Evolutionary conservation across 2,329 filamentous ascomycete species (phyloP), one percentile per base, ranked within the genome.

Genomic region (Epichloe festucae): DNA sequence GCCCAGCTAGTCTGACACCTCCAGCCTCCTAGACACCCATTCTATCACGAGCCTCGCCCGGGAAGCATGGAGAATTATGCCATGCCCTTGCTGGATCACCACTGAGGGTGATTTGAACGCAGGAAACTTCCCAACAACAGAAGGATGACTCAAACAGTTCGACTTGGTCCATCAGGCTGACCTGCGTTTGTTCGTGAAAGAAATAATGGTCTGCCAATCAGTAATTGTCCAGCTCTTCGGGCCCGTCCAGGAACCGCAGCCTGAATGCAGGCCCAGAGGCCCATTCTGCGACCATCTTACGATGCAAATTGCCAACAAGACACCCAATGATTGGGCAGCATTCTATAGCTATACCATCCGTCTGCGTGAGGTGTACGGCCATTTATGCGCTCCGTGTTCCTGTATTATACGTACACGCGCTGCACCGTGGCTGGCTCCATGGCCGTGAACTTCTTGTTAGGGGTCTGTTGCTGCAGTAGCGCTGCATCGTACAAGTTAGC

Each of bases 311-410:
- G 52, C 42, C 36, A 48, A 35, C 36, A 48, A 35, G 27, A 36
- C 43, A 45, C 44, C 52, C 52, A 52, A 49, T 52, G 36, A 42
- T 54, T 49, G 49, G 52, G 52, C 52, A 54, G 46, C 49, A 49
- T 21, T 42, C 42, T 36, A 27, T 23, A 35, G 49, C 39, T 31
- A 49, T 45, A 50, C 39, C 44, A 47, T 46, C 39, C 52, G 44
- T 27, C 47, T 36, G 39, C 27, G n/a, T 43, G 14, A 43, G 40
- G 19, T 49, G 27, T 36, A 43, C 19, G 39, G 14, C 31, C 42
- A 14, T 40, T n/a, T 10, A 34, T 36, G 21, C 21, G 40, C 39
- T 42, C 39, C 40, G n/a, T 43, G 23, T 8, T 40, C 46, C 35
- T n/a, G n/a, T 10, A 38, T 7, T 27, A 21, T n/a, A 35, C 17